phyloP scores from a whole-genome alignment of 352 stramenopile species.

The Sclerospora graminicola region DNA sequence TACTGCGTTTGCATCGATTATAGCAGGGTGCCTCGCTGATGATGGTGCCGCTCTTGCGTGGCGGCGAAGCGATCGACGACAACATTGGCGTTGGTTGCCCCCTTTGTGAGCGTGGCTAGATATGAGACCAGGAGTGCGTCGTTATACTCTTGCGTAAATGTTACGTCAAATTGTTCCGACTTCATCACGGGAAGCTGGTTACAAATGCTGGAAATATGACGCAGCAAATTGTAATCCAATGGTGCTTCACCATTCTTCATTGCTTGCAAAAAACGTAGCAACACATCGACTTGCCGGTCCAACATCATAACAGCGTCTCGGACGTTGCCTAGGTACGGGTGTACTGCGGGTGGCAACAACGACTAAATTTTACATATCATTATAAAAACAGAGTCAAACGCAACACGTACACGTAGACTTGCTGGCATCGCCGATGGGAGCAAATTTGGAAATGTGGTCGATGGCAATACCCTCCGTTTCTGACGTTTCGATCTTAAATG shows the following conservation, averaged over 20 bases:
- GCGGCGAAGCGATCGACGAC: slow-evolving; percentile 70
- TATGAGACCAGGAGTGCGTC: slow-evolving; percentile 76
- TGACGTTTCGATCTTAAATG: slow-evolving; percentile 83
- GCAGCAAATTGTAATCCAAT: slow-evolving; percentile 69
- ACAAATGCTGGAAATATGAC: slow-evolving; percentile 80
- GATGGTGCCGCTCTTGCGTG: slow-evolving; percentile 55
- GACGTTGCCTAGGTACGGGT: slow-evolving; percentile 69
- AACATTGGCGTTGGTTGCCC: slow-evolving; percentile 61
- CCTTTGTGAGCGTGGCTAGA: slow-evolving; percentile 78
- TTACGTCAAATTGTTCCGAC: slow-evolving; percentile 57
- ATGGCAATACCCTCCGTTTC: slow-evolving; percentile 83
- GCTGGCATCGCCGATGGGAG: slow-evolving; percentile 49
- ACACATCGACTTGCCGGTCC: slow-evolving; percentile 64
- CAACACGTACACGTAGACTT: slow-evolving; percentile 57
- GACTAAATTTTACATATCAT: too few species aligned
- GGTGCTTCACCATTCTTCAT: slow-evolving; percentile 65
- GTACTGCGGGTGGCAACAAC: slow-evolving; percentile 29
- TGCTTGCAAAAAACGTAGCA: slow-evolving; percentile 61
- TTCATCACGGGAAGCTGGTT: slow-evolving; percentile 76
- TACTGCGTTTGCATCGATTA: slow-evolving; percentile 9
- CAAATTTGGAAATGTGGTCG: slow-evolving; percentile 85
- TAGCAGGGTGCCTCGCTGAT: slow-evolving; percentile 43
- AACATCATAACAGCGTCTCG: slow-evolving; percentile 83
- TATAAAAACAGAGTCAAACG: too few species aligned
- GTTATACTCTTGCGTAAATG: slow-evolving; percentile 78